A percentile compares a stretch with the other conserved stretches of the same genome.
Evolutionary conservation across 192 early-diverging fungal genomes (phyloP).

Genomic region (Backusella macrospora): DNA sequence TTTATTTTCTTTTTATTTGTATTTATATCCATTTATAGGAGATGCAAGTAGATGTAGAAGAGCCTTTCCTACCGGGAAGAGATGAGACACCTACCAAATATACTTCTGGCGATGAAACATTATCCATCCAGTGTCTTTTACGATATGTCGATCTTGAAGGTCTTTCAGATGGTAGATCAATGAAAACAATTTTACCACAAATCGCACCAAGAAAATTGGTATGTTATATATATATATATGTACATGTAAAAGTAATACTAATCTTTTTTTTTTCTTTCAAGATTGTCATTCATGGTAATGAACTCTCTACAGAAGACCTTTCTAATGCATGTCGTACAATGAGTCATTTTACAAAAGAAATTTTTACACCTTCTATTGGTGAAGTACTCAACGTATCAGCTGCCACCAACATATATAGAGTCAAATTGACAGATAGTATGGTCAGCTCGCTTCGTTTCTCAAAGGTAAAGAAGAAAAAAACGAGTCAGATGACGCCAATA

Average conservation of each 20-base stretch:
- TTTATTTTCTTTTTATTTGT: conserved; percentile 2
- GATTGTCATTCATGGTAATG: conserved; percentile 87
- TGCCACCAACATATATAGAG: conserved; percentile 84
- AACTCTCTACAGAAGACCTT: conserved; percentile 68
- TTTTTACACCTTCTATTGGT: conserved; percentile 79
- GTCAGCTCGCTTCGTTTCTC: conserved; percentile 75
- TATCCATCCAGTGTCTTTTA: conserved; percentile 74
- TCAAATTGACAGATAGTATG: conserved; percentile 89
- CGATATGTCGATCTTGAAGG: conserved; percentile 93
- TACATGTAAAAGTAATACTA: neutral
- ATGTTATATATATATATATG: conserved; percentile 36
- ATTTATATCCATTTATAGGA: conserved; percentile 18
- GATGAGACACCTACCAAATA: conserved; percentile 83
- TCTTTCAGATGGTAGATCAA: conserved; percentile 81
- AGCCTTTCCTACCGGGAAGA: conserved; percentile 56
- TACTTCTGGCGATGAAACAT: conserved; percentile 52
- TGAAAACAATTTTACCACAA: conserved; percentile 84
- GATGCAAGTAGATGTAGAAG: conserved; percentile 44
- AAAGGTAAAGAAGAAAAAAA: conserved; percentile 55
- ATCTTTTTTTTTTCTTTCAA: conserved; percentile 23
- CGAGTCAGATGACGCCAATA: neutral
- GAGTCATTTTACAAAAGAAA: conserved; percentile 79
- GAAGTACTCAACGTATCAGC: conserved; percentile 90
- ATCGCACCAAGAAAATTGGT: conserved; percentile 78
- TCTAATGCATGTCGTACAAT: conserved; percentile 61